phyloP scores from a whole-genome alignment of 1,284 basidiomycete genomes.

The Pholiota adiposa region DNA sequence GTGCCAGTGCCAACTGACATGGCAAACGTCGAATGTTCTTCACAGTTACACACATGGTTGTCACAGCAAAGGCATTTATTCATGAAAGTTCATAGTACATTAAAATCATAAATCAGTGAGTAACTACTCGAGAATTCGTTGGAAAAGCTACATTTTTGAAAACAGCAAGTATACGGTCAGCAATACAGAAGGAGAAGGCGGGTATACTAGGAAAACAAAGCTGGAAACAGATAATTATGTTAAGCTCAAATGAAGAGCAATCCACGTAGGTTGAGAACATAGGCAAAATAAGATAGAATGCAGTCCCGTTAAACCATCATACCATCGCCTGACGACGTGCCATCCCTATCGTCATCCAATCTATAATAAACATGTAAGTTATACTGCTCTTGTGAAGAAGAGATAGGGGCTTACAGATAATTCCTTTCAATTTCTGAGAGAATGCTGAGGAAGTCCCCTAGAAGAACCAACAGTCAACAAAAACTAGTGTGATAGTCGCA shows the following conservation, averaged over 20 bases:
- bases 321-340: conserved; percentile 58
- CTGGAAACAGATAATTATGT: conserved; percentile 14
- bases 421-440: conserved; percentile 87
- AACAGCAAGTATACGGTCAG: conserved; percentile 13
- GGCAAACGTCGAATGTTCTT: background rate
- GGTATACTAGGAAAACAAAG: conserved; percentile 14
- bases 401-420: conserved; percentile 63
- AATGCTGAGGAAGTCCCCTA: conserved; percentile 90
- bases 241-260: conserved; percentile 11
- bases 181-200: conserved; percentile 19
- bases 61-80: background rate
- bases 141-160: conserved; percentile 18
- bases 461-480: conserved; percentile 14
- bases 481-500: conserved; percentile 15
- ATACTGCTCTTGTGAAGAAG: conserved; percentile 11
- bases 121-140: conserved; percentile 19
- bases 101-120: conserved; percentile 12
- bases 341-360: conserved; percentile 76
- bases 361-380: conserved; percentile 39
- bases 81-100: conserved; percentile 7
- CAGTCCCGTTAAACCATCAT: conserved; percentile 46
- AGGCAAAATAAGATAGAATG: background rate
- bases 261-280: background rate
- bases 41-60: background rate
- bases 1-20: background rate